Percentiles rank a stretch among this genome's conserved stretches.
These are phyloP conservation scores for Calamus simplicifolius DNA, from an alignment of 176 grass and related monocot genomes.

Conservation along the genomic window DNA sequence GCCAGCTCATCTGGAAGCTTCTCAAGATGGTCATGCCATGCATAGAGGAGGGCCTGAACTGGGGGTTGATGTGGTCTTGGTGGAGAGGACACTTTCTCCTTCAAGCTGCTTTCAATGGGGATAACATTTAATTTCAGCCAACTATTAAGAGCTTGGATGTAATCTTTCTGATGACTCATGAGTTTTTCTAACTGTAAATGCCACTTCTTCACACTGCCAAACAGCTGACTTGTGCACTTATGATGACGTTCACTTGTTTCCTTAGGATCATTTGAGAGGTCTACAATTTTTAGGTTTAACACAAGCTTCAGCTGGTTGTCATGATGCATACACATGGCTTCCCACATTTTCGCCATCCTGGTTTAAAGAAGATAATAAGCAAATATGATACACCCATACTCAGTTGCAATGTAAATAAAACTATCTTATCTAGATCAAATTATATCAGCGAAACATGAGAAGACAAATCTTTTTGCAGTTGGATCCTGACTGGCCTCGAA, in stretches of 20 bases:
- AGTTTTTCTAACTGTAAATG: slow-evolving; percentile 57
- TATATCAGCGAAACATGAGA: too few relatives aligned
- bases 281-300: slow-evolving; percentile 50
- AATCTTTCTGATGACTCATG: slow-evolving; percentile 68
- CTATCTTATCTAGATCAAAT: too few relatives aligned
- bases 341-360: slow-evolving; percentile 97
- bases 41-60: slow-evolving; percentile 64
- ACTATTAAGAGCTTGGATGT: slow-evolving; percentile 57
- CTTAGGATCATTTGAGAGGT: slow-evolving; percentile 58
- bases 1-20: slow-evolving; percentile 80
- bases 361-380: slow-evolving; percentile 21
- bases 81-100: slow-evolving; percentile 86
- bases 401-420: too few relatives aligned
- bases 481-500: too few relatives aligned
- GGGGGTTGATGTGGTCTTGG: slow-evolving; percentile 58
- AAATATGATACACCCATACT: slow-evolving; percentile 3
- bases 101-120: slow-evolving; percentile 93
- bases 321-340: slow-evolving; percentile 67
- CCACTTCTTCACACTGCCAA: slow-evolving; percentile 65
- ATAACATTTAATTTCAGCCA: slow-evolving; percentile 89
- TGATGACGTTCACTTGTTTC: slow-evolving; percentile 75
- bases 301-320: slow-evolving; percentile 54
- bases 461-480: too few relatives aligned
- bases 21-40: slow-evolving; percentile 70
- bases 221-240: slow-evolving; percentile 63